Conservation (phyloP, 306 rosid species). For the Acacia melanoxylon region DNA sequence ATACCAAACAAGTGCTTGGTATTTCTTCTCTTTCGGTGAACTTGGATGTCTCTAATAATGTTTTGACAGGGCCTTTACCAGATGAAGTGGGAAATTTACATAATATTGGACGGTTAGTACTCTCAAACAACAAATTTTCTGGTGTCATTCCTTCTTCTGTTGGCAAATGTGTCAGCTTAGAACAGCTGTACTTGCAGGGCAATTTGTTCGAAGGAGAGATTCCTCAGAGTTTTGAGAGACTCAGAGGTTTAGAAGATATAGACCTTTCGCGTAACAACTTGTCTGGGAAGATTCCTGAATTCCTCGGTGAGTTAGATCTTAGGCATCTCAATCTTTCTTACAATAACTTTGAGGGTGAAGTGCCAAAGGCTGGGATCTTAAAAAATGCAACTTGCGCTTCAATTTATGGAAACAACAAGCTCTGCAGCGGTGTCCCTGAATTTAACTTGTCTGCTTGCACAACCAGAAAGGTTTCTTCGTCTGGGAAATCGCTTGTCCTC, state of each 20-base stretch:
- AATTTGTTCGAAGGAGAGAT: constrained; percentile 41
- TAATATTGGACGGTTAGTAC: constrained; percentile 22
- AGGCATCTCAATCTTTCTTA: constrained; percentile 37
- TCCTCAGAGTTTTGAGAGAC: constrained; percentile 24
- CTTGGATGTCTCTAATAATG: constrained; percentile 41
- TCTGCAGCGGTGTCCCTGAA: constrained; percentile 42
- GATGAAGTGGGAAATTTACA: constrained; percentile 32
- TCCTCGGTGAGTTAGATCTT: constrained; percentile 27
- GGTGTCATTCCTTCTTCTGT: constrained; percentile 41
- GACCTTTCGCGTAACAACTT: constrained; percentile 42
- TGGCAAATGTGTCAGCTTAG: constrained; percentile 37
- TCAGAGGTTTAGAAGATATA: constrained; percentile 40
- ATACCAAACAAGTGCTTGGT: constrained; percentile 40
- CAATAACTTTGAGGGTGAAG: constrained; percentile 42
- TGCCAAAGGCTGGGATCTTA: constrained; percentile 40
- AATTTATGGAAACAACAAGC: constrained; percentile 33
- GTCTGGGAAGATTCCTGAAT: constrained; percentile 41
- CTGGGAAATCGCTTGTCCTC: neutral
- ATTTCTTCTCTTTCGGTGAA: constrained; percentile 40
- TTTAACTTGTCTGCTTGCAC: constrained; percentile 36
- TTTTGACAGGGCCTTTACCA: constrained; percentile 39
- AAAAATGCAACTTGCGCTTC: constrained; percentile 29
- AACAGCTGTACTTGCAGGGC: constrained; percentile 36
- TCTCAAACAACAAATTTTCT: constrained; percentile 40
- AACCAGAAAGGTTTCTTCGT: neutral